Percentiles rank a stretch among this genome's conserved stretches.
These are phyloP conservation scores for Phytophthora cryptogea DNA, from an alignment of 352 stramenopile species.

Conservation along the genomic window DNA sequence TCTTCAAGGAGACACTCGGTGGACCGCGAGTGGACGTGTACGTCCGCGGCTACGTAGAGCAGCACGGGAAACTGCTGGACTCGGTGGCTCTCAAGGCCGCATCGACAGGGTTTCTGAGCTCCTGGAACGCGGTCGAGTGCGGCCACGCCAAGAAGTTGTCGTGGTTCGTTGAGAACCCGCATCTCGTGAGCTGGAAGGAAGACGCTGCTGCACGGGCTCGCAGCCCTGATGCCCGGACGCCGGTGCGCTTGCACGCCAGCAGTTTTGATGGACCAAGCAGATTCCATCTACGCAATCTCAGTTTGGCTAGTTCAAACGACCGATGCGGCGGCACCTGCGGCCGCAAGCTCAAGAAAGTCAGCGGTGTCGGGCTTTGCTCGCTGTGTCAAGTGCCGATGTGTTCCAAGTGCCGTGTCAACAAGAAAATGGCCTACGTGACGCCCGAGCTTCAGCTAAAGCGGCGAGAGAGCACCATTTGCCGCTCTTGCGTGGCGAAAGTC, in stretches of 20 bases:
- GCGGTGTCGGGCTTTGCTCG: slow-evolving; percentile 33
- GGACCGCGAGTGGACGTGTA: slow-evolving; percentile 43
- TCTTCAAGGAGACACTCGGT: slow-evolving; percentile 36
- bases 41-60: slow-evolving; percentile 45
- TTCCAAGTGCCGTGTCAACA: slow-evolving; percentile 41
- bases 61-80: slow-evolving; percentile 44
- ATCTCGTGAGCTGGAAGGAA: slow-evolving; percentile 30
- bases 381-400: slow-evolving; percentile 45
- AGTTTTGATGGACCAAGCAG: slow-evolving; percentile 17
- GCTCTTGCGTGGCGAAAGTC: slow-evolving; percentile 36
- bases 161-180: slow-evolving; percentile 42
- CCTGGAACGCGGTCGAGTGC: slow-evolving; percentile 52
- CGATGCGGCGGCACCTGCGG: slow-evolving; percentile 35
- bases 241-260: slow-evolving; percentile 10
- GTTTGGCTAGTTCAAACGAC: slow-evolving; percentile 15
- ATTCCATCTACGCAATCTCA: slow-evolving; percentile 28
- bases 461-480: slow-evolving; percentile 38
- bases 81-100: slow-evolving; percentile 44
- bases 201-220: slow-evolving; percentile 20
- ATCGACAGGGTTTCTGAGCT: slow-evolving; percentile 48
- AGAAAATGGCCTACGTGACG: slow-evolving; percentile 42
- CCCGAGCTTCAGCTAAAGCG: slow-evolving; percentile 34
- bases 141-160: slow-evolving; percentile 54
- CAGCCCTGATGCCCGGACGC: slow-evolving; percentile 4
- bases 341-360: slow-evolving; percentile 38